Evolutionary conservation across 2,329 filamentous ascomycete species (phyloP), one percentile per base, ranked within the genome.

Genomic region (Helotiales sp.): DNA sequence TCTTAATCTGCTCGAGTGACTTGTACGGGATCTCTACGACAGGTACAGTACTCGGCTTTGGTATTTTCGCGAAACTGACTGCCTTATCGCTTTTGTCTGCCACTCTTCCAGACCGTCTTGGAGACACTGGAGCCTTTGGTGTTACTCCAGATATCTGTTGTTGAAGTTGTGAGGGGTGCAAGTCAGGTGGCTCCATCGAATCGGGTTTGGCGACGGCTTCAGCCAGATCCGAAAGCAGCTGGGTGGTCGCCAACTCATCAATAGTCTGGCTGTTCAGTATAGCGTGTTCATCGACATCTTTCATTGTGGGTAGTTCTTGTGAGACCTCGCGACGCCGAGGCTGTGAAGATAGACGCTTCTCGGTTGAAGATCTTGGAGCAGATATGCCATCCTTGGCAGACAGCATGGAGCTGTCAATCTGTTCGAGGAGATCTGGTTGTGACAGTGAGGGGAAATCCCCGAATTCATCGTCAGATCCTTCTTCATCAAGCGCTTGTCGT

Each of bases 381-480:
- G 49, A 22, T 43, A 3, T 47, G 13, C 40, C 24, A 17, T 62
- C 37, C 11, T 40, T 61, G 17, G 54, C 43, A 50, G 47, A 67
- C 34, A 62, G 13, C 6, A 57, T 63, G 30, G 73, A 69, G 54
- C 67, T 73, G 37, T 69, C 66, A 24, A 72, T 64, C 28, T 67
- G 66, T 32, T 75, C 71, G 3, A 75, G 68, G 28, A 75, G 61
- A 52, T 74, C 73, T 8, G 66, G 66, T 47, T 76, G 72, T n/a
- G 76, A 76, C 8, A 76, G 54, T 6, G 71, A 71, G 3, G 75
- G 75, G 64, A 77, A 77, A 0, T 73, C 74, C 30, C 75, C 76
- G 69, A 76, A 77, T 55, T 77, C 76, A 60, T 77, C 73, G 4
- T 77, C 75, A 10, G 75, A 76, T 3, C 72, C 70, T 5, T 69